Base-by-base conservation (phyloP, 495 filamentous ascomycete genomes). In the Daldinia caldariorum region DNA sequence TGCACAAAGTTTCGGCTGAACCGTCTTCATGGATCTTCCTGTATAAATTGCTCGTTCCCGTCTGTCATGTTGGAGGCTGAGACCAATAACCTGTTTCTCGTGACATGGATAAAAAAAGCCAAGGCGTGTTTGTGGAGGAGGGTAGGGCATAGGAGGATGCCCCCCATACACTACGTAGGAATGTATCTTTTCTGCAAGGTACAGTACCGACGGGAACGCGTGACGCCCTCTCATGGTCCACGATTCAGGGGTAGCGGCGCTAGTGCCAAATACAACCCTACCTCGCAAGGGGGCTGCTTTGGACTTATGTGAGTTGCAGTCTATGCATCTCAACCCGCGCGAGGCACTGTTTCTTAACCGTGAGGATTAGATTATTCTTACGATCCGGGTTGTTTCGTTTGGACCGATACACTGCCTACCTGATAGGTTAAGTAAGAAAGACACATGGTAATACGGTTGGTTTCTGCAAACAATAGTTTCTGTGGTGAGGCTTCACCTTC, bases 31-130 rank as follows among this genome's bases (percentile, higher is more conserved):
- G 8, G 43, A 47, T 47, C 18, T 47, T 47, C 51, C 49, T 53
- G 13, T 32, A 66, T 54, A 22, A 22, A 54, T 45, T 51, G 32
- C 31, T 35, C 16, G 32, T 61, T 16, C 49, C 53, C 50, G 26
- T 26, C 45, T 57, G 51, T 66, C 58, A 61, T 50, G 59, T 71
- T 61, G 60, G 61, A 72, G 69, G 60, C 69, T 65, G 64, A 72
- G 64, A 65, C 69, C 43, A 58, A 67, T 72, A 37, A 61, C 60
- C 64, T 61, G 59, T 67, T 67, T 60, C 62, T 59, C 49, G 54
- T 59, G 53, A 49, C 10, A 45, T 64, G 26, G 56, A 64, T 53
- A 32, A 53, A 53, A 31, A 32, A 41, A 31, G 31, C 31, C 26
- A 65, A 35, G 49, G 49, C 68, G 59, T 22, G 59, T 58, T 63